Base-by-base conservation (phyloP, 805 yeast species). In the Citeromyces nyonsensis region DNA sequence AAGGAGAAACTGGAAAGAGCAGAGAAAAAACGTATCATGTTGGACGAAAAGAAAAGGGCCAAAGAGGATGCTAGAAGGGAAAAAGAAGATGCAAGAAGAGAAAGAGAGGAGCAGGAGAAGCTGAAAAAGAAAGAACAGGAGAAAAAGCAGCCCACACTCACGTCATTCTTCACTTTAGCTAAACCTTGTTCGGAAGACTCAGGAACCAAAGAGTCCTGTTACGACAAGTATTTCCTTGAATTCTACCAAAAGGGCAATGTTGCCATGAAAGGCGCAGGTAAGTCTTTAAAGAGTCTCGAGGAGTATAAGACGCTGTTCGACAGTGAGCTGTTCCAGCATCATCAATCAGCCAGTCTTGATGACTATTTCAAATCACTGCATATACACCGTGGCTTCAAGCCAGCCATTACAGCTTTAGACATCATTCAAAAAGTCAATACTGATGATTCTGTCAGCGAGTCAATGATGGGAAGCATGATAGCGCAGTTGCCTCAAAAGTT, bases 171-270 rank as follows among this genome's bases (percentile, higher is more conserved):
- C 47, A 42, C 29, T 11, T 14, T 14, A 13, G 29, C 29, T 7
- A 15, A 15, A 27, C 10, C 15, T 11, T 27, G 15, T 27, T 11
- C 29, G n/a, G 22, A 15, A 15, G 22, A 15, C 4, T 14, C 22
- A 7, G 10, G 15, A 5, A 15, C 29, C 15, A 20, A 15, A 9
- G 18, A 12, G 18, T 27, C 29, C 11, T 15, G 18, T 13, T 27
- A 27, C 29, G 44, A 49, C 10, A 50, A 48, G 28, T 40, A 44
- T 26, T 59, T 59, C 33, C 41, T 51, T 15, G 56, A 55, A 10
- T 61, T 61, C 36, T 58, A 54, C 35, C 43, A 56, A 2, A 57
- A 53, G 35, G 60, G 49, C 15, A 55, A 55, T 10, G 49, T 51
- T 3, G 34, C 35, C 2, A 29, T 58, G 6, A 44, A 44, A 24